phyloP scores from a whole-genome alignment of 2,329 filamentous ascomycete species.

The Aspergillus unguis region DNA sequence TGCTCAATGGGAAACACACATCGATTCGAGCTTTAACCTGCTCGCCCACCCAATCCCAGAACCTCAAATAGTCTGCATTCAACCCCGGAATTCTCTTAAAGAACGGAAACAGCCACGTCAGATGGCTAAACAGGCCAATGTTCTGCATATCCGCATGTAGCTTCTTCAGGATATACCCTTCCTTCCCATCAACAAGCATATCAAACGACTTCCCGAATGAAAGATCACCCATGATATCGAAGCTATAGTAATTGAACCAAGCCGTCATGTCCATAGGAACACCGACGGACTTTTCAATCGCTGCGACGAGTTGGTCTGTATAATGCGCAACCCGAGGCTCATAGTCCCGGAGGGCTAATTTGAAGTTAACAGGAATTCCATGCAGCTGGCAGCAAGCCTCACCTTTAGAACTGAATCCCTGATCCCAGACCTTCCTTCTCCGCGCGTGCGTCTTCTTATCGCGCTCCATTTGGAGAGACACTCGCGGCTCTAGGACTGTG shows the following conservation, averaged over 20 bases:
- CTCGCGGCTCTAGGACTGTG: conserved; percentile 16
- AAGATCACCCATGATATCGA: conserved; percentile 3
- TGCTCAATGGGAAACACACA: not conserved
- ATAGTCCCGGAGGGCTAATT: not conserved
- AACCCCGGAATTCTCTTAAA: conserved; percentile 19
- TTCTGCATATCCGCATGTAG: conserved; percentile 18
- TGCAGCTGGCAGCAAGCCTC: too few relatives aligned
- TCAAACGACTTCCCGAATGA: not conserved
- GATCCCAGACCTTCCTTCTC: conserved; percentile 29
- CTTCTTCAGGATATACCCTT: conserved; percentile 17
- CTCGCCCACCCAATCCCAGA: conserved; percentile 8
- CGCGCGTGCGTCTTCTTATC: conserved; percentile 18
- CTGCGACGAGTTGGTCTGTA: not conserved
- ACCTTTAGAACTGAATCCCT: conserved; percentile 31
- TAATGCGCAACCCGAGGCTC: not conserved
- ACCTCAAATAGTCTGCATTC: conserved; percentile 14
- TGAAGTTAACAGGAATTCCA: too few relatives aligned
- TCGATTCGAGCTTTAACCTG: conserved; percentile 1
- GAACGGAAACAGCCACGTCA: conserved; percentile 24
- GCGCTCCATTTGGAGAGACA: conserved; percentile 23
- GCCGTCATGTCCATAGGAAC: not conserved
- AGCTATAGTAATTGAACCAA: conserved; percentile 3
- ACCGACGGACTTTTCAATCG: not conserved
- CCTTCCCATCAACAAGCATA: not conserved
- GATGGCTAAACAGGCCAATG: conserved; percentile 18